phyloP scores from a whole-genome alignment of 805 yeast genomes.

The Metschnikowia cubensis region DNA sequence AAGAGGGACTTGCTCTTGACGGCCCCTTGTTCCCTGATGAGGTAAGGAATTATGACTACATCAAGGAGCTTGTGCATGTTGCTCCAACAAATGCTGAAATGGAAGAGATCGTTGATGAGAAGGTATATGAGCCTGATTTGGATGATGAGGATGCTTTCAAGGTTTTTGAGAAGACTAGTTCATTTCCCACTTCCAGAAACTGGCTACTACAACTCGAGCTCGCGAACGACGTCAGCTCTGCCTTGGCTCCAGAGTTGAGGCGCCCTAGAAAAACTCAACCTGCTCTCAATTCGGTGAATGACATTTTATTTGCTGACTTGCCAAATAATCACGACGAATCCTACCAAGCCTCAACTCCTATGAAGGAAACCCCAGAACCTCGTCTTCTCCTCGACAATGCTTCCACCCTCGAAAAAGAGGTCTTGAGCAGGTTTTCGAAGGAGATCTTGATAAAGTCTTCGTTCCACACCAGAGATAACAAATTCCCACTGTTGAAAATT shows the following conservation, averaged over 20 bases:
- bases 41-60: conserved; percentile 27
- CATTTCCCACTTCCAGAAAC: conserved; percentile 48
- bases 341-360: conserved; percentile 24
- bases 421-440: not conserved
- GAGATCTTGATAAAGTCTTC: conserved; percentile 16
- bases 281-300: conserved; percentile 40
- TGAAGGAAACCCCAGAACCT: conserved; percentile 12
- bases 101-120: conserved; percentile 50
- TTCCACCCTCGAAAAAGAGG: conserved; percentile 12
- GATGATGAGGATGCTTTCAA: conserved; percentile 32
- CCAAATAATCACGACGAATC: conserved; percentile 22
- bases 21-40: conserved; percentile 13
- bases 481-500: conserved; percentile 23
- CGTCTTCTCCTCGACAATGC: conserved; percentile 1
- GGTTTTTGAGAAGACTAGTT: conserved; percentile 38
- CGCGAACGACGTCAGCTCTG: conserved; percentile 42
- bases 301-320: conserved; percentile 45
- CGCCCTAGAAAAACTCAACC: conserved; percentile 13
- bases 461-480: conserved; percentile 22
- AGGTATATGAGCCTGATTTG: conserved; percentile 68
- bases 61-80: conserved; percentile 30
- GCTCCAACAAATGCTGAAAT: conserved; percentile 29
- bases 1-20: conserved; percentile 13
- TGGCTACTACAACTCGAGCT: conserved; percentile 65
- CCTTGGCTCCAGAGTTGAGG: conserved; percentile 30